phyloP scores from a whole-genome alignment of 2,329 filamentous ascomycete species.

The Phyllosticta capitalensis region DNA sequence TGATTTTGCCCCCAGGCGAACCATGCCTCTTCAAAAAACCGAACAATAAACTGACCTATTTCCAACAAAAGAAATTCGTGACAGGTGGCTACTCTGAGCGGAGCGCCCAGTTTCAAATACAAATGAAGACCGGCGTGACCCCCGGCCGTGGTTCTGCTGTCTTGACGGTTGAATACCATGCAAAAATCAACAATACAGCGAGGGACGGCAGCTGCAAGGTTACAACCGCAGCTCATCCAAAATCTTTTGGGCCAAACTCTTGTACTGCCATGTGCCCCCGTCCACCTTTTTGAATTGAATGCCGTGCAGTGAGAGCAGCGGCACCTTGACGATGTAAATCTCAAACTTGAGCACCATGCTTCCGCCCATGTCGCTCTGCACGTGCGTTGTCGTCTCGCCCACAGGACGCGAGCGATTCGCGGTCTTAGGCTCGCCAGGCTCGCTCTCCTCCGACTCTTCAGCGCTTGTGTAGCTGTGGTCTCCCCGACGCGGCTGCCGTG shows the following conservation, averaged over 20 bases:
- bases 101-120: not conserved
- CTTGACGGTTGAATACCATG: not conserved
- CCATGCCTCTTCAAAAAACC: not conserved
- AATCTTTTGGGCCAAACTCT: constrained; percentile 96
- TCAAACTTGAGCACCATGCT: constrained; percentile 85
- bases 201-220: constrained; percentile 12
- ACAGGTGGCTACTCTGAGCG: not conserved
- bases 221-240: constrained; percentile 74
- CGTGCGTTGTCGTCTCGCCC: constrained; percentile 84
- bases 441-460: constrained; percentile 73
- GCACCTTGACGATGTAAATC: constrained; percentile 96
- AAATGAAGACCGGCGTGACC: not conserved
- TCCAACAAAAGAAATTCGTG: not conserved
- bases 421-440: constrained; percentile 43
- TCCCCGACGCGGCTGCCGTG: constrained; percentile 37
- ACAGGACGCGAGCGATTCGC: constrained; percentile 40
- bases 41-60: not conserved
- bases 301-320: constrained; percentile 81
- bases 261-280: constrained; percentile 96
- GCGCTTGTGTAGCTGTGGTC: constrained; percentile 77
- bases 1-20: not conserved
- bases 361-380: constrained; percentile 78
- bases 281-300: constrained; percentile 97
- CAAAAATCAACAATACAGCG: not conserved
- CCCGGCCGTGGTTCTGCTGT: not conserved